Conservation (phyloP, 768 basidiomycete genomes). For the Daedalea quercina region DNA sequence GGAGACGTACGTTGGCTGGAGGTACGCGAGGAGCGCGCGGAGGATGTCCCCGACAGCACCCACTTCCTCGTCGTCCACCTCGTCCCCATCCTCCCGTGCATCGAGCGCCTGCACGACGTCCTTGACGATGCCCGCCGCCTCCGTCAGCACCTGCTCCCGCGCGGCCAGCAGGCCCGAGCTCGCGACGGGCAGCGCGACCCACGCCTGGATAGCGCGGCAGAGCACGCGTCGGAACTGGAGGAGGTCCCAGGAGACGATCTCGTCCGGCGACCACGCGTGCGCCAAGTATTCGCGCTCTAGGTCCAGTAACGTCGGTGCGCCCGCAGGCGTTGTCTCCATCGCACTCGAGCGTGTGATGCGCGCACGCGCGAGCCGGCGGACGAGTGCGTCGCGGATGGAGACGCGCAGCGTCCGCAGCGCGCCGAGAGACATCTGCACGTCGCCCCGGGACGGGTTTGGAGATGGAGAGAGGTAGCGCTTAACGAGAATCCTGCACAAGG, state of each 20-base stretch:
- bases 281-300: conserved; percentile 63
- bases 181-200: conserved; percentile 38
- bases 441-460: conserved; percentile 13
- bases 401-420: conserved; percentile 49
- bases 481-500: conserved; percentile 57
- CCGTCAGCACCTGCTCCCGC: conserved; percentile 45
- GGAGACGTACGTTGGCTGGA: conserved; percentile 50
- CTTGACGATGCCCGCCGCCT: conserved; percentile 61
- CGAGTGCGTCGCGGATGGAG: conserved; percentile 55
- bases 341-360: conserved; percentile 53
- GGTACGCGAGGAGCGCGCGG: conserved; percentile 49
- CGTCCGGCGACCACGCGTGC: conserved; percentile 67
- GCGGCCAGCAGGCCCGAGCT: conserved; percentile 15
- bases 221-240: conserved; percentile 48
- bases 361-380: conserved; percentile 56
- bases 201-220: conserved; percentile 47
- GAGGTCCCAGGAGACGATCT: conserved; percentile 61
- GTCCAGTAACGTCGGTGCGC: conserved; percentile 52
- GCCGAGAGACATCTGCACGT: conserved; percentile 23
- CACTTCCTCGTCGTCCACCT: conserved; percentile 70
- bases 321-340: conserved; percentile 49
- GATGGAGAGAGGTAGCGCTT: conserved; percentile 52
- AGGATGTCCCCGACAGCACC: conserved; percentile 57
- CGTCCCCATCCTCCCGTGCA: conserved; percentile 36
- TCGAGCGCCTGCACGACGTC: conserved; percentile 73